Evolutionary conservation across 805 yeast genomes (phyloP).

Genomic region (Ascoidea rubescens): DNA sequence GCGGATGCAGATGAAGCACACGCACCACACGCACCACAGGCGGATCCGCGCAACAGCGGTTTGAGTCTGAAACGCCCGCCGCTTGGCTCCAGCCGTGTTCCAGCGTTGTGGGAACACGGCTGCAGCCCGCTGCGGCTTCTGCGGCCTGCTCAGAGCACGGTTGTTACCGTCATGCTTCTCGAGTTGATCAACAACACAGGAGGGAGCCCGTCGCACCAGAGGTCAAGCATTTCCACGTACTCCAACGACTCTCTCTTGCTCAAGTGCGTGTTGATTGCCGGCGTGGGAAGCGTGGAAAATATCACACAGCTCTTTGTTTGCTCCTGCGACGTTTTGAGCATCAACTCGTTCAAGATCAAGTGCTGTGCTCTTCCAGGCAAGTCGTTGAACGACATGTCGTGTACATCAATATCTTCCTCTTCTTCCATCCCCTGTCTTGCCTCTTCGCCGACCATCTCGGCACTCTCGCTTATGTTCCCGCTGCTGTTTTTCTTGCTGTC

Average conservation of each 20-base stretch:
- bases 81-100: too few relatives aligned
- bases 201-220: slow-evolving; percentile 75
- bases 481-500: neutral
- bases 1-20: neutral
- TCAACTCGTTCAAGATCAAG: slow-evolving; percentile 72
- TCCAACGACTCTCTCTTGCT: slow-evolving; percentile 55
- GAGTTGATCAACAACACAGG: slow-evolving; percentile 77
- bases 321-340: slow-evolving; percentile 46
- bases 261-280: slow-evolving; percentile 68
- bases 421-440: slow-evolving; percentile 10
- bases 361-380: slow-evolving; percentile 91
- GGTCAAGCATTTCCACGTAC: slow-evolving; percentile 60
- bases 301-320: slow-evolving; percentile 43
- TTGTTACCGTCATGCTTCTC: slow-evolving; percentile 91
- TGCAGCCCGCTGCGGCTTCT: too few relatives aligned
- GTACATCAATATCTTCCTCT: slow-evolving; percentile 20
- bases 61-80: too few relatives aligned
- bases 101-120: too few relatives aligned
- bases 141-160: slow-evolving; percentile 23
- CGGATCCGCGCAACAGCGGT: too few relatives aligned
- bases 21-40: too few relatives aligned
- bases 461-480: neutral
- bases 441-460: slow-evolving; percentile 9
- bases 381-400: slow-evolving; percentile 53
- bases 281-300: slow-evolving; percentile 85